Conservation (phyloP, 1,284 basidiomycete species). For the Tetrapyrgos nigripes region DNA sequence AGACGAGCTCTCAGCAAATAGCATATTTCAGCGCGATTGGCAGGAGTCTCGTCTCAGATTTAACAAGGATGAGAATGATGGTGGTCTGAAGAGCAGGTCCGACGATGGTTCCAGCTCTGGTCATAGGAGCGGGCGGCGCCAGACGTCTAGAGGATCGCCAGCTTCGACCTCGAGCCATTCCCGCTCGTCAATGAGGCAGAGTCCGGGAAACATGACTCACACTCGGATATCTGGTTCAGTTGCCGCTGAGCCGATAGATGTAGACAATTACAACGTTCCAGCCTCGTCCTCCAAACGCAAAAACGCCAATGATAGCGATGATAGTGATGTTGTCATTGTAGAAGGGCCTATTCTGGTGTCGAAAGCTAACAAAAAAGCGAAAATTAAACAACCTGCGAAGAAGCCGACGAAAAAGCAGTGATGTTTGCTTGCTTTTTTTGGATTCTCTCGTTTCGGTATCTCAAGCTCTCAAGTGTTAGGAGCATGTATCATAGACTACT, state of each 20-base stretch:
- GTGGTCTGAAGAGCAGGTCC: too few species aligned
- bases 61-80: not conserved
- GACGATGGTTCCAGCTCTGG: not conserved
- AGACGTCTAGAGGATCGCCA: slow-evolving; percentile 46
- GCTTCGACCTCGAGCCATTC: slow-evolving; percentile 48
- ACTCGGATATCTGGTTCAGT: slow-evolving; percentile 45
- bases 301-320: slow-evolving; percentile 47
- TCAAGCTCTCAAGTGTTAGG: not conserved
- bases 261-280: slow-evolving; percentile 38
- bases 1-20: slow-evolving; percentile 67
- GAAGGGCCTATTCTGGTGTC: slow-evolving; percentile 46
- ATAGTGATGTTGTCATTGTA: slow-evolving; percentile 59
- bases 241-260: slow-evolving; percentile 48
- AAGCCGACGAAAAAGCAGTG: slow-evolving; percentile 41
- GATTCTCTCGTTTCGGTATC: not conserved
- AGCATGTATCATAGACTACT: not conserved
- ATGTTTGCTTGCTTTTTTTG: not conserved
- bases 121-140: slow-evolving; percentile 19
- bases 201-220: slow-evolving; percentile 43
- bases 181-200: slow-evolving; percentile 52
- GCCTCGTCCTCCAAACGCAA: slow-evolving; percentile 47
- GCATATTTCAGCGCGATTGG: slow-evolving; percentile 76
- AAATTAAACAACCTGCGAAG: slow-evolving; percentile 43
- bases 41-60: slow-evolving; percentile 60
- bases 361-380: slow-evolving; percentile 42